A percentile compares a stretch with the other conserved stretches of the same genome.
Evolutionary conservation across 1,284 basidiomycete species (phyloP).

Genomic region (Ganoderma meredithae): DNA sequence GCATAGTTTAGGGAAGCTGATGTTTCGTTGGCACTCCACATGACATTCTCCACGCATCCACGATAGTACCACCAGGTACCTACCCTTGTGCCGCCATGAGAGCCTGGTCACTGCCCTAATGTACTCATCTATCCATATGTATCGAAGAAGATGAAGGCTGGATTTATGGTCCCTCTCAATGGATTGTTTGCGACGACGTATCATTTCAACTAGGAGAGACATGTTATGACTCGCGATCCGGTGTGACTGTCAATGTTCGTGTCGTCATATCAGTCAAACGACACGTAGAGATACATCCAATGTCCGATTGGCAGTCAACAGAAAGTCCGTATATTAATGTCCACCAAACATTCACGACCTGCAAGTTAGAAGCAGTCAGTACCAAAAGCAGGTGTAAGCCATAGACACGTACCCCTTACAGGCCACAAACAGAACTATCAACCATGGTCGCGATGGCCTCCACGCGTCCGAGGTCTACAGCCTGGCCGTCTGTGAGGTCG

Average conservation of each 20-base stretch:
- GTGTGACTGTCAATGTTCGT: not conserved
- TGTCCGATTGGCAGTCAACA: not conserved
- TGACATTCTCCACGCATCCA: not conserved
- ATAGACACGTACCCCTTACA: not conserved
- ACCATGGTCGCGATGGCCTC: slow-evolving; percentile 34
- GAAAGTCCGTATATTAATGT: not conserved
- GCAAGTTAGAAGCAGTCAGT: not conserved
- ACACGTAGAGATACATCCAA: not conserved
- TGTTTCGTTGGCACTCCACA: not conserved
- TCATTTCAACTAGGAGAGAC: too few relatives aligned
- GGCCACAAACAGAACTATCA: slow-evolving; percentile 17
- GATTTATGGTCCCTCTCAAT: too few relatives aligned
- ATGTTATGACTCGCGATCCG: not conserved
- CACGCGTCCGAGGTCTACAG: slow-evolving; percentile 34
- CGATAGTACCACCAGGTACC: not conserved
- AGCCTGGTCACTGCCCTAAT: not conserved
- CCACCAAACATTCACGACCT: not conserved
- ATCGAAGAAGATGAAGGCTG: too few relatives aligned
- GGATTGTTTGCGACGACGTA: too few relatives aligned
- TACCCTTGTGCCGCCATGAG: not conserved
- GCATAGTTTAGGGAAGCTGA: not conserved
- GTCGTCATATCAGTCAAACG: not conserved
- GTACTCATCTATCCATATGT: not conserved
- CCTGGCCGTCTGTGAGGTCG: slow-evolving; percentile 38
- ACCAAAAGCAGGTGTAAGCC: not conserved